These are phyloP conservation scores for Venturia oleaginea DNA, from an alignment of 2,329 filamentous ascomycete species.

Conservation along the genomic window DNA sequence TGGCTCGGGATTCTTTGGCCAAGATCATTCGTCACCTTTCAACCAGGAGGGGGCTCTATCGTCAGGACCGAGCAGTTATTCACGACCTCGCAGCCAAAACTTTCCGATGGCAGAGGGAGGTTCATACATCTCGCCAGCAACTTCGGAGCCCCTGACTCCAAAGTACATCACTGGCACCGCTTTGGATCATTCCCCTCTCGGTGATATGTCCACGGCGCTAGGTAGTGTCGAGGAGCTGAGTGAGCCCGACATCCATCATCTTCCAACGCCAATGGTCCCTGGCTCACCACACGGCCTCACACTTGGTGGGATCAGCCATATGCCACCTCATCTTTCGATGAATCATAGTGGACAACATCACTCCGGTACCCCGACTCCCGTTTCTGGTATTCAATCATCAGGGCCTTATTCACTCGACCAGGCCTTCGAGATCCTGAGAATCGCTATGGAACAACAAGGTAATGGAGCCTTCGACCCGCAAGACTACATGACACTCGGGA, in stretches of 20 bases:
- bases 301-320: not conserved
- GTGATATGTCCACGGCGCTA: constrained; percentile 30
- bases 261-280: constrained; percentile 31
- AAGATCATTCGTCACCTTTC: constrained; percentile 56
- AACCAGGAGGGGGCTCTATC: not conserved
- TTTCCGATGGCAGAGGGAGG: constrained; percentile 50
- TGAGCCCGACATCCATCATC: constrained; percentile 35
- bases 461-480: not conserved
- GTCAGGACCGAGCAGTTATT: not conserved
- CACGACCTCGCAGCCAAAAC: constrained; percentile 71
- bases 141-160: constrained; percentile 46
- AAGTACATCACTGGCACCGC: constrained; percentile 41
- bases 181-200: constrained; percentile 43
- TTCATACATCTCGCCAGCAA: constrained; percentile 39
- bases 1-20: constrained; percentile 62
- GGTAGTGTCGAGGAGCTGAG: constrained; percentile 32
- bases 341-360: constrained; percentile 17
- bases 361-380: constrained; percentile 18
- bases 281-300: not conserved
- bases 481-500: constrained; percentile 69
- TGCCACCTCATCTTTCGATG: constrained; percentile 14
- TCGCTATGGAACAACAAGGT: constrained; percentile 49
- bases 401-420: constrained; percentile 71
- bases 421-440: constrained; percentile 69
- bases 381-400: constrained; percentile 35